Percentiles rank a stretch among this genome's conserved stretches.
Conservation (phyloP, 768 basidiomycete species). For the Kwoniella bestiolae region DNA sequence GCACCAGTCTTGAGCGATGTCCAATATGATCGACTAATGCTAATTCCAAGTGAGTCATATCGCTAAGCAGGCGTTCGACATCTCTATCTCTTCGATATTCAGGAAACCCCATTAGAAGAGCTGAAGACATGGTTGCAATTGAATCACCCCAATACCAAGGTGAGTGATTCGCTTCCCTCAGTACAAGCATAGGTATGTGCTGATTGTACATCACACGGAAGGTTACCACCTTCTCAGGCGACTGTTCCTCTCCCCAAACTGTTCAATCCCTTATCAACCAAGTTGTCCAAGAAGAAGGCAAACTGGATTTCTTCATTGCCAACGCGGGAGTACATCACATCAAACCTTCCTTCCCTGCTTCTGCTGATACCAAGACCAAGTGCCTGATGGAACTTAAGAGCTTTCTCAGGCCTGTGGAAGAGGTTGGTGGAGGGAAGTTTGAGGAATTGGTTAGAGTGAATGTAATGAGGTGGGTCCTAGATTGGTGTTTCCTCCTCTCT, state of each 20-base stretch:
- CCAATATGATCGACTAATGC: no score
- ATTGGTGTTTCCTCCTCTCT: conserved; percentile 2
- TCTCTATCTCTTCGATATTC: conserved; percentile 77
- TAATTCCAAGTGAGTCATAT: no score
- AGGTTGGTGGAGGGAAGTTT: conserved; percentile 69
- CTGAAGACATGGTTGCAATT: conserved; percentile 71
- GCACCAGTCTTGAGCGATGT: no score
- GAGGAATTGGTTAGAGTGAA: conserved; percentile 81
- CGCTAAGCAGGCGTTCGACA: conserved; percentile 70
- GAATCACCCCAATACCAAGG: conserved; percentile 78
- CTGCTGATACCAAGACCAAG: not conserved
- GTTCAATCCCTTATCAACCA: conserved; percentile 72
- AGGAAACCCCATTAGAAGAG: conserved; percentile 68
- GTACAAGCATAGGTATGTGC: no score
- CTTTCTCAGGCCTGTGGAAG: conserved; percentile 56
- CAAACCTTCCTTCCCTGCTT: not conserved
- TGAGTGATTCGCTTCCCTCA: conserved; percentile 49
- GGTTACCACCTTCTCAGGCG: conserved; percentile 77
- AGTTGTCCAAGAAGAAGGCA: conserved; percentile 78
- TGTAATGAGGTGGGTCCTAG: conserved; percentile 62
- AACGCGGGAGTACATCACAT: conserved; percentile 66
- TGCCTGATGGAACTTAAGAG: not conserved
- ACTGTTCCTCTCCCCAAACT: conserved; percentile 78
- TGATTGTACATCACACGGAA: conserved; percentile 53
- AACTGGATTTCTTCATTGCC: conserved; percentile 91